These are phyloP conservation scores for Tubosaeta sp. DNA, from an alignment of 768 basidiomycete genomes.

Conservation along the genomic window DNA sequence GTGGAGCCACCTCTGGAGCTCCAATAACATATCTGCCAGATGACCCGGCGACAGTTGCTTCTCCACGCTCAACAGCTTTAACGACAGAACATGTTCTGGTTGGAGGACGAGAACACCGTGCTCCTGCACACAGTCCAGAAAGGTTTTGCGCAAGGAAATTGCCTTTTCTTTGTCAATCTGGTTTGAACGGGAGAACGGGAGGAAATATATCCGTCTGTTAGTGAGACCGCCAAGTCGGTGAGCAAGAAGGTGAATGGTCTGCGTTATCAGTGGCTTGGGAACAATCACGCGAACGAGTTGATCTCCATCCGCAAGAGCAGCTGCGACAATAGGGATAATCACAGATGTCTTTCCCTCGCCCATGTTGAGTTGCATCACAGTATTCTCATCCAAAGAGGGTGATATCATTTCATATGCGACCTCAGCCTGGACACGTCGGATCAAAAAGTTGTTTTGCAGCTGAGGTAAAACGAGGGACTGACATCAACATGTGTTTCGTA, in stretches of 20 bases:
- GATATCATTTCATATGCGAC: conserved; percentile 46
- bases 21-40: conserved; percentile 18
- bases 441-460: conserved; percentile 43
- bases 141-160: conserved; percentile 27
- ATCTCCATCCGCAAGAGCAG: conserved; percentile 39
- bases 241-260: conserved; percentile 48
- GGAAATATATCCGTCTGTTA: conserved; percentile 45
- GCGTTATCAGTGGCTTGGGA: conserved; percentile 42
- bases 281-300: conserved; percentile 46
- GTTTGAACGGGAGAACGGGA: conserved; percentile 47
- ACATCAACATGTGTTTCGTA: too few species aligned
- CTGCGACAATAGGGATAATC: conserved; percentile 42
- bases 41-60: conserved; percentile 13
- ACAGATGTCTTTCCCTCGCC: conserved; percentile 53
- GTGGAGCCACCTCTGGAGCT: conserved; percentile 26
- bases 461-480: conserved; percentile 9
- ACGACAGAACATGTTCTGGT: conserved; percentile 52
- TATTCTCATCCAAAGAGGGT: conserved; percentile 34
- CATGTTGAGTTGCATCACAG: conserved; percentile 51
- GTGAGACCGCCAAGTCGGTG: conserved; percentile 41
- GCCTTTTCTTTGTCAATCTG: conserved; percentile 16
- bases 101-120: conserved; percentile 45
- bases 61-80: conserved; percentile 45
- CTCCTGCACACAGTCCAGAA: conserved; percentile 35
- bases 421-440: conserved; percentile 39